A percentile compares a stretch with the other conserved stretches of the same genome.
phyloP scores from a whole-genome alignment of 805 yeast species.

The Ogataea naganishii region DNA sequence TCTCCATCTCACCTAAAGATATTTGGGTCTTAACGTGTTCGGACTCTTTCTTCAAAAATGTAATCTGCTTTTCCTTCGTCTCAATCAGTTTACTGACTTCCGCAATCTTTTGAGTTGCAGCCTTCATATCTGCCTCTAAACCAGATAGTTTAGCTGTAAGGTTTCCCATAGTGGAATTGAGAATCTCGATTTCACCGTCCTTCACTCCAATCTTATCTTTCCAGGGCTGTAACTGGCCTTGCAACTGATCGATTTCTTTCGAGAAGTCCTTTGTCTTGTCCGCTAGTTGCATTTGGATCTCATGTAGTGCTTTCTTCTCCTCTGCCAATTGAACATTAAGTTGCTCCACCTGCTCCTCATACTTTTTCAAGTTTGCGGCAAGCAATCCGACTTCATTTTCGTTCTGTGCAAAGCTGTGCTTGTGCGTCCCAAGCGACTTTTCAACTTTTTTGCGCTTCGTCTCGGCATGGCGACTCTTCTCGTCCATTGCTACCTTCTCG shows the following conservation, averaged over 20 bases:
- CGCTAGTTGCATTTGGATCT: constrained; percentile 56
- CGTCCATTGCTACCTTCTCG: constrained; percentile 63
- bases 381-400: constrained; percentile 37
- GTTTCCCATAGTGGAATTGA: constrained; percentile 56
- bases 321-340: constrained; percentile 35
- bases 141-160: constrained; percentile 36
- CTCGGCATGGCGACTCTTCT: constrained; percentile 59
- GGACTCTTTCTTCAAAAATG: constrained; percentile 38
- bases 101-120: constrained; percentile 34
- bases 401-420: constrained; percentile 33
- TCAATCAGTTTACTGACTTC: constrained; percentile 25
- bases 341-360: constrained; percentile 33
- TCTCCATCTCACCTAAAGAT: constrained; percentile 47
- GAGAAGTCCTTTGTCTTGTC: constrained; percentile 67
- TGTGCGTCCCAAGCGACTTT: constrained; percentile 43
- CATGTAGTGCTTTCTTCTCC: constrained; percentile 53
- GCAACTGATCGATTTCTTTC: constrained; percentile 52
- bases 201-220: constrained; percentile 54
- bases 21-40: constrained; percentile 45
- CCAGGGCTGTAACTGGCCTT: constrained; percentile 77
- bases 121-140: constrained; percentile 34
- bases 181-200: constrained; percentile 56
- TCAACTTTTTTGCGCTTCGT: constrained; percentile 50
- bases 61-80: constrained; percentile 37
- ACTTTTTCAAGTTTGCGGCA: constrained; percentile 33